phyloP scores from a whole-genome alignment of 2,329 filamentous ascomycete species.

The Aspergillus sp. region DNA sequence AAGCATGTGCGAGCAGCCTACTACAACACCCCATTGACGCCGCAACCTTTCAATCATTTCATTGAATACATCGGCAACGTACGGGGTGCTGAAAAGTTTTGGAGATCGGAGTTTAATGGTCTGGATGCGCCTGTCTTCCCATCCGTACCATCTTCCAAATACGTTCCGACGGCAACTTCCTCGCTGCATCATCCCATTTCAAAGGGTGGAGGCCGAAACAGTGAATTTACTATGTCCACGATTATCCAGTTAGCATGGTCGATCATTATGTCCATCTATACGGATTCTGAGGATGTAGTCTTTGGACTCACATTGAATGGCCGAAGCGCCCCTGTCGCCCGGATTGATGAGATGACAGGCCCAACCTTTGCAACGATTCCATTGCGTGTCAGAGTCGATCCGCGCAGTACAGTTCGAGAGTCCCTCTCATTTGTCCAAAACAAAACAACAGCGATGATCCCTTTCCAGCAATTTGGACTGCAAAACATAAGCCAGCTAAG shows the following conservation, averaged over 20 bases:
- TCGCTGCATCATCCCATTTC: not conserved
- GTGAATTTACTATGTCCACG: slow-evolving; percentile 15
- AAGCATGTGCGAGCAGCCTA: slow-evolving; percentile 3
- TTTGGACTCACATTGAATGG: slow-evolving; percentile 35
- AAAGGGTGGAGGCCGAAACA: not conserved
- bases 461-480: slow-evolving; percentile 49
- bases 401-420: not conserved
- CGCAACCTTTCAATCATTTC: slow-evolving; percentile 9
- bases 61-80: slow-evolving; percentile 8
- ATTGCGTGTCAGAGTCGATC: slow-evolving; percentile 21
- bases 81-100: slow-evolving; percentile 1
- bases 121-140: slow-evolving; percentile 2
- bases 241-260: slow-evolving; percentile 31
- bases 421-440: not conserved
- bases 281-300: slow-evolving; percentile 27
- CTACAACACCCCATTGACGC: not conserved
- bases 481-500: slow-evolving; percentile 43
- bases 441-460: slow-evolving; percentile 33
- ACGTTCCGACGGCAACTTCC: not conserved
- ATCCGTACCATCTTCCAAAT: slow-evolving; percentile 1
- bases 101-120: slow-evolving; percentile 1
- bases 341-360: slow-evolving; percentile 31
- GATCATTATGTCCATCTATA: slow-evolving; percentile 25
- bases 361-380: slow-evolving; percentile 35
- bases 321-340: slow-evolving; percentile 26